Evolutionary conservation across 441 rosid genomes (phyloP).

Genomic region (Isatis lusitanica): DNA sequence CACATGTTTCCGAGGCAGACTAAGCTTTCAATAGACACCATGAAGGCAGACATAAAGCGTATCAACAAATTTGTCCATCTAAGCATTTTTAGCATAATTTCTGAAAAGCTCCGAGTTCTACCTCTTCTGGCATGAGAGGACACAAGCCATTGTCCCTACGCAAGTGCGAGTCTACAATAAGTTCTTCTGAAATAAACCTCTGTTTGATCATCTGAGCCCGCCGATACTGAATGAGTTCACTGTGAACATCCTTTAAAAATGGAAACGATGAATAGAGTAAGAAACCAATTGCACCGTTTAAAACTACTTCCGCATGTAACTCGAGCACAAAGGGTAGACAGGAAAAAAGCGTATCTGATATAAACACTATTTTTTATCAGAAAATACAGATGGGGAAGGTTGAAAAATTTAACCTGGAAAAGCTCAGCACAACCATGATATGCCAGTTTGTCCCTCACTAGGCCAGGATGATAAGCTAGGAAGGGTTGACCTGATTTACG

Average conservation of each 20-base stretch:
- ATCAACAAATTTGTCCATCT: background rate
- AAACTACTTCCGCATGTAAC: constrained; percentile 18
- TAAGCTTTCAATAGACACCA: constrained; percentile 14
- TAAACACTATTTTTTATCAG: constrained; percentile 7
- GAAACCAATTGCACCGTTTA: constrained; percentile 10
- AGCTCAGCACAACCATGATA: constrained; percentile 99
- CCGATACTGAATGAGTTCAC: constrained; percentile 86
- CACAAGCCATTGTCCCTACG: constrained; percentile 85
- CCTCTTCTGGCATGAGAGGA: constrained; percentile 99
- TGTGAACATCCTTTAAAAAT: constrained; percentile 74
- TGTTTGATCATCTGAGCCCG: constrained; percentile 91
- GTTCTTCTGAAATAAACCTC: constrained; percentile 61
- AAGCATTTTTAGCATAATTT: constrained; percentile 22
- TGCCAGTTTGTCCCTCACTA: constrained; percentile 80
- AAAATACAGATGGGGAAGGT: constrained; percentile 20
- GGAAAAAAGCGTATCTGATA: background rate
- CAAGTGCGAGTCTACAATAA: constrained; percentile 59
- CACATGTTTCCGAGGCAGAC: constrained; percentile 10
- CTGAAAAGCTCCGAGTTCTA: constrained; percentile 35
- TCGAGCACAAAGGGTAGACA: constrained; percentile 13
- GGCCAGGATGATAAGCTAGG: constrained; percentile 91
- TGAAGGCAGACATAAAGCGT: constrained; percentile 9
- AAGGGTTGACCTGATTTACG: constrained; percentile 80
- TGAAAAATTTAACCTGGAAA: constrained; percentile 68
- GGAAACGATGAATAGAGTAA: constrained; percentile 33